phyloP scores from a whole-genome alignment of 2,329 filamentous ascomycete genomes.

The Zymoseptoria pseudotritici region DNA sequence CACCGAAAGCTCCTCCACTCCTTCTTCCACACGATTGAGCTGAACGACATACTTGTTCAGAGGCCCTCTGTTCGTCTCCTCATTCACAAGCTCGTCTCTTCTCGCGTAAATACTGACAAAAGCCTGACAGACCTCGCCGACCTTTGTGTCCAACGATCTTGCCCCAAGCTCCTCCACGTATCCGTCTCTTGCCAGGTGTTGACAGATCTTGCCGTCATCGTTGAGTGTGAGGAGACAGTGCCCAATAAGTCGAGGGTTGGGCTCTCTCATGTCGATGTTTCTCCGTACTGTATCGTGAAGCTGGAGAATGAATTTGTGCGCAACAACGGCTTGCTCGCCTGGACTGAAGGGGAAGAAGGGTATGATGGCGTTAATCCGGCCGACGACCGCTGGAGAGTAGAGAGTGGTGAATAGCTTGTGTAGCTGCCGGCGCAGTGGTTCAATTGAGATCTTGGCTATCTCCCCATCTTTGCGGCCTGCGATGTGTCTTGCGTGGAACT shows the following conservation, averaged over 20 bases:
- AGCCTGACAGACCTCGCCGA: neutral
- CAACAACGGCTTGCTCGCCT: slow-evolving; percentile 36
- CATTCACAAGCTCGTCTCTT: neutral
- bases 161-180: neutral
- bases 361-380: slow-evolving; percentile 36
- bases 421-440: slow-evolving; percentile 20
- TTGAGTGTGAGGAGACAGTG: neutral
- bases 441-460: slow-evolving; percentile 11
- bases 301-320: slow-evolving; percentile 37
- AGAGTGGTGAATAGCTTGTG: neutral
- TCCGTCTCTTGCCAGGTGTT: neutral
- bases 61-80: neutral
- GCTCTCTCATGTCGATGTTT: neutral
- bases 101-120: neutral
- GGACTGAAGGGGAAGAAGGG: slow-evolving; percentile 39
- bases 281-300: slow-evolving; percentile 18
- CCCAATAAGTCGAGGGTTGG: neutral
- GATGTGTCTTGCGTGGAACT: slow-evolving; percentile 32
- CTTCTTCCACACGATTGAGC: neutral
- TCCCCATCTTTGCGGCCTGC: slow-evolving; percentile 16
- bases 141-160: neutral
- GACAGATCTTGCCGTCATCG: neutral
- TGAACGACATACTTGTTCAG: neutral
- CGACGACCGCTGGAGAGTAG: slow-evolving; percentile 28
- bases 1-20: neutral